phyloP scores from a whole-genome alignment of 441 rosid genomes.

The Pelargonium australe region DNA sequence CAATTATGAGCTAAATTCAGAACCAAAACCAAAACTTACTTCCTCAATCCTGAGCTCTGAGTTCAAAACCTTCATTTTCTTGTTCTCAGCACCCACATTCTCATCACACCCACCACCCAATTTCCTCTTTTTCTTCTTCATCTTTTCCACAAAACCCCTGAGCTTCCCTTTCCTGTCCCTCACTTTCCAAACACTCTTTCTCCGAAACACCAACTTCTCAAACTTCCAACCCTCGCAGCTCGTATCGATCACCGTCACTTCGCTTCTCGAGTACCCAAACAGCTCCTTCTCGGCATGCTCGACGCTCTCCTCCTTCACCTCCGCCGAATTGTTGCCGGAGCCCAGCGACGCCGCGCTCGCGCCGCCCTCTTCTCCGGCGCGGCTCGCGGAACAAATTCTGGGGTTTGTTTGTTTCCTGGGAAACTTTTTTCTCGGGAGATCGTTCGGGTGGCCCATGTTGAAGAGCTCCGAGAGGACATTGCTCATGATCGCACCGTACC shows the following conservation, averaged over 20 bases:
- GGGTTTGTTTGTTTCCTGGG: conserved; percentile 80
- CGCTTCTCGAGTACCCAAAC: conserved; percentile 75
- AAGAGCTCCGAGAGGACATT: conserved; percentile 78
- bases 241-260: conserved; percentile 90
- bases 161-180: conserved; percentile 69
- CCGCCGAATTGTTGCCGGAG: conserved; percentile 30
- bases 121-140: conserved; percentile 44
- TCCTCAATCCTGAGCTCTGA: conserved; percentile 15
- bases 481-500: conserved; percentile 50
- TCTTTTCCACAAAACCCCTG: conserved; percentile 38
- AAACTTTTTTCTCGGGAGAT: conserved; percentile 31
- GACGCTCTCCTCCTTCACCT: conserved; percentile 29
- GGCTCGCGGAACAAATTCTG: conserved; percentile 36
- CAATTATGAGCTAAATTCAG: not conserved
- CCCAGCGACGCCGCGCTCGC: conserved; percentile 31
- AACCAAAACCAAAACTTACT: not conserved
- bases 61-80: conserved; percentile 42
- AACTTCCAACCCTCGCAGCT: conserved; percentile 69
- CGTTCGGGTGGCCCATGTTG: conserved; percentile 37
- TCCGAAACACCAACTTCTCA: conserved; percentile 64
- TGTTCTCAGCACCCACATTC: conserved; percentile 26
- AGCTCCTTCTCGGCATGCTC: conserved; percentile 45
- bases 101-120: conserved; percentile 21
- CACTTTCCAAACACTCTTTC: conserved; percentile 74
- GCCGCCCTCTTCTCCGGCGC: conserved; percentile 17